A percentile compares a stretch with the other conserved stretches of the same genome.
phyloP scores from a whole-genome alignment of 495 filamentous ascomycete genomes.

The Acidiella bohemica region DNA sequence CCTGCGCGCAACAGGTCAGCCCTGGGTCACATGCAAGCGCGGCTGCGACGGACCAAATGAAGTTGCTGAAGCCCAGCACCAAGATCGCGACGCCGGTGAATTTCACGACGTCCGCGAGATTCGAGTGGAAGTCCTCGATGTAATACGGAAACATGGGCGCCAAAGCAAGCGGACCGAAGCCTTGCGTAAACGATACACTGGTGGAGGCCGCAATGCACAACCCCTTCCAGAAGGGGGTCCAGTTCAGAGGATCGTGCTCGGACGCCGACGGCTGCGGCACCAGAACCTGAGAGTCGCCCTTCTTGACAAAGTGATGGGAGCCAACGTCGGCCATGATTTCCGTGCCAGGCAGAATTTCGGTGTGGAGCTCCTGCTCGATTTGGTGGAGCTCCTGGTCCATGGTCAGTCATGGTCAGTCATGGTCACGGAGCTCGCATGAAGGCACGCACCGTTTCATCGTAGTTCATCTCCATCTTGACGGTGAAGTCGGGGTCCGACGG shows the following conservation, averaged over 20 bases:
- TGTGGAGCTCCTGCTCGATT: slow-evolving; percentile 34
- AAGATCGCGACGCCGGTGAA: slow-evolving; percentile 49
- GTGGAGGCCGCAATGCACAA: slow-evolving; percentile 32
- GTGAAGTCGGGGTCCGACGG: no score
- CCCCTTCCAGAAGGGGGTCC: slow-evolving; percentile 25
- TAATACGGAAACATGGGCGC: slow-evolving; percentile 45
- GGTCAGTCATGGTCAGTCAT: slow-evolving; percentile 2
- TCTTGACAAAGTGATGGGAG: slow-evolving; percentile 40
- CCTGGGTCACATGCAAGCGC: background rate
- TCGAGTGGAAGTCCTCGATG: slow-evolving; percentile 43
- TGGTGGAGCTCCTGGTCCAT: slow-evolving; percentile 23
- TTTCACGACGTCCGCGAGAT: slow-evolving; percentile 36
- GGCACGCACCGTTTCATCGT: slow-evolving; percentile 17
- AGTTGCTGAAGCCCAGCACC: slow-evolving; percentile 50
- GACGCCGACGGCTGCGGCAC: slow-evolving; percentile 41
- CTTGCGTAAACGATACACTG: slow-evolving; percentile 42
- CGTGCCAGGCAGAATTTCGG: slow-evolving; percentile 47
- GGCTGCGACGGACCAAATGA: slow-evolving; percentile 31
- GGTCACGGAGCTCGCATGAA: background rate
- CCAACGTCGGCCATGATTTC: slow-evolving; percentile 43
- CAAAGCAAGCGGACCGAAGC: slow-evolving; percentile 44
- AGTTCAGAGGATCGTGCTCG: slow-evolving; percentile 32
- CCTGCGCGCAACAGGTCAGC: slow-evolving; percentile 25
- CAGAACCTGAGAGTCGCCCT: slow-evolving; percentile 36
- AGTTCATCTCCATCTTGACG: slow-evolving; percentile 26